Conservation (phyloP, 768 basidiomycete species). For the Tricholoma saponaceum region DNA sequence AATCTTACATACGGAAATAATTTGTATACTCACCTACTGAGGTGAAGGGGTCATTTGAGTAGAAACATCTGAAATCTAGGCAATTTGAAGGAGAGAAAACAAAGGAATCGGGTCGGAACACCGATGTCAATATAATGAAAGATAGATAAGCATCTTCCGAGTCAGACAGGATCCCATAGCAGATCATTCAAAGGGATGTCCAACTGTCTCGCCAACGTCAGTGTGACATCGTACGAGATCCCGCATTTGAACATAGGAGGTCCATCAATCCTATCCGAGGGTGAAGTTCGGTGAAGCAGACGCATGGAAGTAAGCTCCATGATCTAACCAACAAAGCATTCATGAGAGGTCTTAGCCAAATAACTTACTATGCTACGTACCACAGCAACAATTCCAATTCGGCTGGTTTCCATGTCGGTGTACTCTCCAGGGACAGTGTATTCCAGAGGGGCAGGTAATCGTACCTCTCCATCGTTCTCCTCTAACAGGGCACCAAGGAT, state of each 20-base stretch:
- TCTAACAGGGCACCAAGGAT: conserved; percentile 76
- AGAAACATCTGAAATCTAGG: no score
- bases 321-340: conserved; percentile 40
- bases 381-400: conserved; percentile 54
- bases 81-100: no score
- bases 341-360: conserved; percentile 1
- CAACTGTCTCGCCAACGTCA: conserved; percentile 55
- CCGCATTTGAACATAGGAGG: conserved; percentile 73
- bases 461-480: conserved; percentile 58
- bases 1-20: no score
- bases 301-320: conserved; percentile 61
- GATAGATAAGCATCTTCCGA: no score
- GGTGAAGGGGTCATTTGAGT: no score
- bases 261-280: conserved; percentile 60
- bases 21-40: no score
- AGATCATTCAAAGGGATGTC: conserved; percentile 59
- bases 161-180: conserved; percentile 55
- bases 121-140: no score
- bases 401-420: conserved; percentile 67
- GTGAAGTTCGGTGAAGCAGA: conserved; percentile 61
- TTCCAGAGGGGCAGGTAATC: conserved; percentile 36
- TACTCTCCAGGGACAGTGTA: conserved; percentile 62
- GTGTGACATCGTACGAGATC: conserved; percentile 54
- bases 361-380: conserved; percentile 35
- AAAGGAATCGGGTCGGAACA: no score